Evolutionary conservation across 2,329 filamentous ascomycete species (phyloP), one percentile per base, ranked within the genome.

Genomic region (Aspergillus sp.): DNA sequence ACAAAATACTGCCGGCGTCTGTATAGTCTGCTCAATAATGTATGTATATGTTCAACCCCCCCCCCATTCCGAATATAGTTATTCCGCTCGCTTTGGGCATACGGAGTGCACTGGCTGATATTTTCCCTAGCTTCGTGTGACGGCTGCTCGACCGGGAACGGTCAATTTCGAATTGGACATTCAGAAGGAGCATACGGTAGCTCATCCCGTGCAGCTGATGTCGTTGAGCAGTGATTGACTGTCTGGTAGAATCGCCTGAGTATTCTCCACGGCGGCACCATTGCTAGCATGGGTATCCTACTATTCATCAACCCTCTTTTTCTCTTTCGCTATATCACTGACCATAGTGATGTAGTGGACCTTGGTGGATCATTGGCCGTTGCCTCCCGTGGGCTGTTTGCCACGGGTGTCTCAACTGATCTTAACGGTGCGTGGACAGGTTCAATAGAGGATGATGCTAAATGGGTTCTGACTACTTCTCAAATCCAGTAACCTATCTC

Each of bases 351-450:
- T 20, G 9, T 46, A 84, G 85, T 88, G 51, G 87, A 90, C 65
- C 82, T 89, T 1, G 86, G 87, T 4, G 87, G 87, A 22, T 88
- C 85, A 16, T 76, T 90, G 10, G 87, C 87, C 9, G 84, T 90
- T 46, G 87, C 87, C 6, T 89, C 87, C 0, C 78, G 83, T 36
- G 87, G 87, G 0, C 78, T 90, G 1, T 89, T 85, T 68, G 81
- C 86, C 20, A 90, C 87, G 0, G 87, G 87, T 7, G 87, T 90
- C 2, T 87, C 85, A 1, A 89, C 87, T 3, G 87, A 90, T 72
- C 71, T 90, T 10, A 88, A 83, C 63, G 83, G 82, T 84, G 71
- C 54, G 66, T 60, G 6, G 11, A 49, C 22, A 32, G 22, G 26
- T 4, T n/a, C 18, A 29, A 47, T 18, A 14, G 47, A 39, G 54